phyloP scores from a whole-genome alignment of 148 eudicot species.

The Tetragonia tetragonoides region DNA sequence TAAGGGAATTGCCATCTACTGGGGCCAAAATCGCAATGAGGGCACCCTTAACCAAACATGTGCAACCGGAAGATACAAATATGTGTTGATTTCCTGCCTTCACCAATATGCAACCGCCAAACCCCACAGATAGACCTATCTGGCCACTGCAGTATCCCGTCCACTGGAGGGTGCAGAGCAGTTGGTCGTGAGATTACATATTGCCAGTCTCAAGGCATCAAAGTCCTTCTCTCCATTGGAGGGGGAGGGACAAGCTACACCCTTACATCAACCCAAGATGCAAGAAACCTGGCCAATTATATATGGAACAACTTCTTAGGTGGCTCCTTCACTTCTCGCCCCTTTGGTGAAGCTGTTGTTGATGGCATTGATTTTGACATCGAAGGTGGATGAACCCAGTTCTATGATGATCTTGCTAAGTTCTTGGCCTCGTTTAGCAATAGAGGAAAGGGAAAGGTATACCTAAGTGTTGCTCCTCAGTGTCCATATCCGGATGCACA shows the following conservation, averaged over 20 bases:
- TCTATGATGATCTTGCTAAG: not conserved
- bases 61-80: no score
- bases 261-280: not conserved
- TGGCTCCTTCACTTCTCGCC: not conserved
- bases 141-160: not conserved
- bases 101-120: not conserved
- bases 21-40: constrained; percentile 5
- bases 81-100: not conserved
- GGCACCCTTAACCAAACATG: constrained; percentile 3
- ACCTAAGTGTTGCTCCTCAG: not conserved
- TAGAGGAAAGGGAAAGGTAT: not conserved
- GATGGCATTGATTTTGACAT: constrained; percentile 3
- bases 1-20: not conserved
- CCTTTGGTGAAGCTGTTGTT: not conserved
- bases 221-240: constrained; percentile 10
- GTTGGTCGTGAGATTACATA: not conserved
- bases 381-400: not conserved
- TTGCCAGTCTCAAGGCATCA: constrained; percentile 10
- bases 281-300: constrained; percentile 1
- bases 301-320: not conserved
- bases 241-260: not conserved
- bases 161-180: not conserved
- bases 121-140: constrained; percentile 1
- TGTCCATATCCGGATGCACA: not conserved
- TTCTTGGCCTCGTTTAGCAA: not conserved